Evolutionary conservation across 2,329 filamentous ascomycete species (phyloP).

Genomic region (Incumbomyces delicatus): DNA sequence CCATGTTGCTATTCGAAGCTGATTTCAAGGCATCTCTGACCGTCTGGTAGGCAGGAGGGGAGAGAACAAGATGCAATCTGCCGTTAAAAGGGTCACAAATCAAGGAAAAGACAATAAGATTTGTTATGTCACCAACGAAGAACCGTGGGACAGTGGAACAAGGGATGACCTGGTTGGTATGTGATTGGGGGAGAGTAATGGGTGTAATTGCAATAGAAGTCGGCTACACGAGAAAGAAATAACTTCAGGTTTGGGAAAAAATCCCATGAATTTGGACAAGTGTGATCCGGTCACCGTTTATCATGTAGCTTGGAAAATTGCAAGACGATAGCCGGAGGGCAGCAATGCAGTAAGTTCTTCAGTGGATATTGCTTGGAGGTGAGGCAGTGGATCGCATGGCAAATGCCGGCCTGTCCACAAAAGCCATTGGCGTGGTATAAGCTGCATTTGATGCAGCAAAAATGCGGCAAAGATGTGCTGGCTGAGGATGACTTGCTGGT

Average conservation of each 20-base stretch:
- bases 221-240: neutral
- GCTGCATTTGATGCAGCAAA: slow-evolving; percentile 3
- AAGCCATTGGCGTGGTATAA: neutral
- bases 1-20: neutral
- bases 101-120: neutral
- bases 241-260: neutral
- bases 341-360: slow-evolving; percentile 3
- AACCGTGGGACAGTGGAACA: neutral
- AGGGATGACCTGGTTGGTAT: slow-evolving; percentile 2
- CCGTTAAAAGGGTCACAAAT: slow-evolving; percentile 6
- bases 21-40: slow-evolving; percentile 2
- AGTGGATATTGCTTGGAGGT: slow-evolving; percentile 1
- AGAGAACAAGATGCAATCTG: slow-evolving; percentile 1
- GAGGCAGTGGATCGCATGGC: slow-evolving; percentile 2
- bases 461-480: slow-evolving; percentile 1
- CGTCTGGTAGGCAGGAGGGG: neutral
- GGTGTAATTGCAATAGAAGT: neutral
- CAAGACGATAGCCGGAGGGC: neutral
- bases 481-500: neutral
- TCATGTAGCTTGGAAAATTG: neutral
- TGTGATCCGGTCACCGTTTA: neutral
- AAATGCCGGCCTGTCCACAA: neutral
- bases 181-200: neutral
- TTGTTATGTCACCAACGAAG: slow-evolving; percentile 3
- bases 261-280: neutral